Conservation (phyloP, 768 basidiomycete genomes). For the Melanogaster broomeanus region DNA sequence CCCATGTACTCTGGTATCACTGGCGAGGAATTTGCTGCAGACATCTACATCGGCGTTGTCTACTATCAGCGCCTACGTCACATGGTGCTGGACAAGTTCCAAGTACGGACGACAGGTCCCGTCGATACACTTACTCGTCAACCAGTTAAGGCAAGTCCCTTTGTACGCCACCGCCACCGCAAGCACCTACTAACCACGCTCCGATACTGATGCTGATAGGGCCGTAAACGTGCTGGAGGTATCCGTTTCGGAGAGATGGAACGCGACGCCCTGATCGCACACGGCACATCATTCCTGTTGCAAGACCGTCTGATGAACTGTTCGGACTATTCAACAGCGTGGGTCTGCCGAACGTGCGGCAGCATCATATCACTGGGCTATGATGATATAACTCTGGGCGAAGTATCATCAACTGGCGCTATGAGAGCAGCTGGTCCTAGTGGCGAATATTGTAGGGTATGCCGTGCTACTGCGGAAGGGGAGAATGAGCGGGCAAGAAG, state of each 20-base stretch:
- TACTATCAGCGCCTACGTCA: constrained; percentile 98
- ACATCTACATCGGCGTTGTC: constrained; percentile 97
- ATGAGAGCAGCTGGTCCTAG: constrained; percentile 68
- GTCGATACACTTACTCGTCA: constrained; percentile 95
- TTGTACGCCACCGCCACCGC: neutral
- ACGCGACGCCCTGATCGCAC: constrained; percentile 96
- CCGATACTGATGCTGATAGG: constrained; percentile 46
- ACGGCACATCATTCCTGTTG: constrained; percentile 96
- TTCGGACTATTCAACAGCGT: constrained; percentile 98
- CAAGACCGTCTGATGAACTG: constrained; percentile 99
- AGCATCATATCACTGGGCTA: constrained; percentile 95
- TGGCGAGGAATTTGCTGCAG: constrained; percentile 96
- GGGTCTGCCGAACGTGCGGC: constrained; percentile 97
- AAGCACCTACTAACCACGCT: constrained; percentile 2
- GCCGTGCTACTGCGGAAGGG: constrained; percentile 69
- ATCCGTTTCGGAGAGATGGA: constrained; percentile 99
- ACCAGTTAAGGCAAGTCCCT: constrained; percentile 81
- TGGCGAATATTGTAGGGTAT: constrained; percentile 96
- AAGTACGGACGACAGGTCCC: constrained; percentile 97
- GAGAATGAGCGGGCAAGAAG: constrained; percentile 63
- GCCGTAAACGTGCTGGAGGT: constrained; percentile 96
- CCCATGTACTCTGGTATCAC: constrained; percentile 99
- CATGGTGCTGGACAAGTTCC: constrained; percentile 99
- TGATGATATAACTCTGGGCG: constrained; percentile 80
- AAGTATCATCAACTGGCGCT: constrained; percentile 49